These are phyloP conservation scores for Chytriomyces sp. DNA, from an alignment of 192 early-diverging fungal genomes.

Conservation along the genomic window DNA sequence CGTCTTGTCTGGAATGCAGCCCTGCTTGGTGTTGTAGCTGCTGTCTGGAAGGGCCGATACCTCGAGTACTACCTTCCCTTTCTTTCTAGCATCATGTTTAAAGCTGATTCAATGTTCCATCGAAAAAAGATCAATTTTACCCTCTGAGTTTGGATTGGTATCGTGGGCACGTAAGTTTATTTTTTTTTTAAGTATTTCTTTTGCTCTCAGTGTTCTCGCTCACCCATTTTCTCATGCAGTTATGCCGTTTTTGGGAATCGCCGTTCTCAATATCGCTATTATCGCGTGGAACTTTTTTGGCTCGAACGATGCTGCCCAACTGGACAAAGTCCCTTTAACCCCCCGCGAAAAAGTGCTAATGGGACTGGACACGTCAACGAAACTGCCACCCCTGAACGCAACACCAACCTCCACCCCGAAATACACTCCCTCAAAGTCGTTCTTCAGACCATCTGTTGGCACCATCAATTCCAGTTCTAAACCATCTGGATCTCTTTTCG, in stretches of 20 bases:
- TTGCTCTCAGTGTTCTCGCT: too few relatives aligned
- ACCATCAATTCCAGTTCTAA: not conserved
- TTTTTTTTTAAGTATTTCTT: too few relatives aligned
- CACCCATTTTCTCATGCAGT: too few relatives aligned
- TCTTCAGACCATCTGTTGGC: not conserved
- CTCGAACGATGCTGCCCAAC: not conserved
- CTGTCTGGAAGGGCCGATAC: too few relatives aligned
- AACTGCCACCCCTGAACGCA: not conserved
- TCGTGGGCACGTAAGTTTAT: too few relatives aligned
- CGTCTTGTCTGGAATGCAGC: too few relatives aligned
- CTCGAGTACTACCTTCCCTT: too few relatives aligned
- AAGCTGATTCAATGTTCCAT: too few relatives aligned
- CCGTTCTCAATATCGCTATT: not conserved
- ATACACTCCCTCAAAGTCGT: constrained; percentile 1
- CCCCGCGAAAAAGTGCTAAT: constrained; percentile 12
- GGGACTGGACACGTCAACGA: not conserved
- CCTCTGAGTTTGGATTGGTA: too few relatives aligned
- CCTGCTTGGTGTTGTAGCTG: too few relatives aligned
- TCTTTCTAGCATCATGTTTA: too few relatives aligned
- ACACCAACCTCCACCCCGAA: not conserved
- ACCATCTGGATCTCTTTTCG: not conserved
- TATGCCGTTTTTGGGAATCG: not conserved
- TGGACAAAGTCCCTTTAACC: constrained; percentile 6
- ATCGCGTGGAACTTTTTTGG: not conserved
- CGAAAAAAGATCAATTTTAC: too few relatives aligned